phyloP scores from a whole-genome alignment of 306 rosid species.

The Echinosophora koreensis region DNA sequence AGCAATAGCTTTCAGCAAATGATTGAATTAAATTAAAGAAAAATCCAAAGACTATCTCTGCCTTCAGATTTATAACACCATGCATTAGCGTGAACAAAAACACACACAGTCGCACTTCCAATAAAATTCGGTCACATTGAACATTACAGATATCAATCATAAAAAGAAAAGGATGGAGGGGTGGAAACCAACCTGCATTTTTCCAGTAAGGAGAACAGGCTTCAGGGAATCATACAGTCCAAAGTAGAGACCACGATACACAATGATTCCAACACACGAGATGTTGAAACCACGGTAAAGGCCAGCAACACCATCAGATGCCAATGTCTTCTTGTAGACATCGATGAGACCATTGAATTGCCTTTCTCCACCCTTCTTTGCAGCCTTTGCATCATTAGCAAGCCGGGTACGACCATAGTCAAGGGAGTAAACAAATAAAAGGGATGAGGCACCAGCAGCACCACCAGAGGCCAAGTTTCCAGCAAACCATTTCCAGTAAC shows the following conservation, averaged over 20 bases:
- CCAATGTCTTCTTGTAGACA: conserved; percentile 85
- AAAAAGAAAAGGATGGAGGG: not conserved
- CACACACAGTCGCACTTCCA: not conserved
- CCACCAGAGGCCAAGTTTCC: conserved; percentile 93
- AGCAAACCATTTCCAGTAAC: conserved; percentile 92
- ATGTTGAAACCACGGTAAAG: conserved; percentile 92
- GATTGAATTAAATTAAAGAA: not conserved
- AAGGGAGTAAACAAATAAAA: conserved; percentile 79
- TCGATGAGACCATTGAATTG: conserved; percentile 89
- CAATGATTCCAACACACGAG: conserved; percentile 88
- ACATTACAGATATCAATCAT: not conserved
- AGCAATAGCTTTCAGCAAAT: not conserved
- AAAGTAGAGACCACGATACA: conserved; percentile 91
- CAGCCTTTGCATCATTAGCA: conserved; percentile 86
- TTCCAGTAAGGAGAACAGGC: conserved; percentile 80
- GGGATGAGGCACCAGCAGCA: conserved; percentile 95
- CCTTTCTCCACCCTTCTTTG: conserved; percentile 92
- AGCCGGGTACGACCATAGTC: conserved; percentile 94
- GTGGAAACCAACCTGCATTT: conserved; percentile 58
- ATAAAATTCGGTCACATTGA: not conserved
- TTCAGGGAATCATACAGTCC: conserved; percentile 87
- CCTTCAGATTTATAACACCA: not conserved
- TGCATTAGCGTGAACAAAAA: not conserved
- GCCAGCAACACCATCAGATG: conserved; percentile 81
- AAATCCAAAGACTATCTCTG: no score